These are phyloP conservation scores for Rhizopogon roseolus DNA, from an alignment of 768 basidiomycete species.

Conservation along the genomic window DNA sequence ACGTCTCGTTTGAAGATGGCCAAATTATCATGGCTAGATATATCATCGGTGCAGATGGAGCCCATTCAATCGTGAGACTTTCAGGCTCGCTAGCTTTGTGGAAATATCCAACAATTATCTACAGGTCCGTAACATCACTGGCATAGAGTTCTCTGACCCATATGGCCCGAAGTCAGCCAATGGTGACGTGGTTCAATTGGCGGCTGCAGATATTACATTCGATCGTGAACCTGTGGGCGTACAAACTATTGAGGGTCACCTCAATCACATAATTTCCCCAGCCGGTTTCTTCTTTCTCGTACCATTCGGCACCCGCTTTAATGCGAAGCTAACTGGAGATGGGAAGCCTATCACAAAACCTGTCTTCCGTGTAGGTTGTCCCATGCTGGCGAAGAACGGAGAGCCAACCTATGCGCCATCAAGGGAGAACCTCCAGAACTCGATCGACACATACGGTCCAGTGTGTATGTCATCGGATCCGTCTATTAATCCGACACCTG, in stretches of 20 bases:
- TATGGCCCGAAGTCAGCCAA: constrained; percentile 18
- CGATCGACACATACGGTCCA: neutral
- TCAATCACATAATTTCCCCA: constrained; percentile 13
- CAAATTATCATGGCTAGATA: constrained; percentile 37
- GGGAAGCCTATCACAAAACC: neutral
- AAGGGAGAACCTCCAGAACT: neutral
- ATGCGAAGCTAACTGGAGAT: neutral
- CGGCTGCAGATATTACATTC: constrained; percentile 44
- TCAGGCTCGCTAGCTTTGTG: neutral
- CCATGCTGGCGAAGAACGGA: constrained; percentile 26
- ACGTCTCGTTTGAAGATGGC: constrained; percentile 44
- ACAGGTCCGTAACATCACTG: constrained; percentile 38
- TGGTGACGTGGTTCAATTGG: constrained; percentile 29
- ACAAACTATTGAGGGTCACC: constrained; percentile 8
- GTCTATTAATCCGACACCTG: constrained; percentile 14
- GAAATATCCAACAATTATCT: neutral
- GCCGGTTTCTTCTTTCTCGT: constrained; percentile 27
- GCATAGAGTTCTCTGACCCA: constrained; percentile 43
- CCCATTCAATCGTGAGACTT: constrained; percentile 35
- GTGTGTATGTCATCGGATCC: neutral
- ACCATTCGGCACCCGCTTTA: constrained; percentile 23
- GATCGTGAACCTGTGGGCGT: constrained; percentile 16
- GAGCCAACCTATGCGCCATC: constrained; percentile 19
- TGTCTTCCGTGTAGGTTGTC: constrained; percentile 33
- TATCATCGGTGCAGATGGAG: constrained; percentile 49